These are phyloP conservation scores for Sequoia sempervirens DNA, from an alignment of 75 land plant genomes.

Conservation along the genomic window DNA sequence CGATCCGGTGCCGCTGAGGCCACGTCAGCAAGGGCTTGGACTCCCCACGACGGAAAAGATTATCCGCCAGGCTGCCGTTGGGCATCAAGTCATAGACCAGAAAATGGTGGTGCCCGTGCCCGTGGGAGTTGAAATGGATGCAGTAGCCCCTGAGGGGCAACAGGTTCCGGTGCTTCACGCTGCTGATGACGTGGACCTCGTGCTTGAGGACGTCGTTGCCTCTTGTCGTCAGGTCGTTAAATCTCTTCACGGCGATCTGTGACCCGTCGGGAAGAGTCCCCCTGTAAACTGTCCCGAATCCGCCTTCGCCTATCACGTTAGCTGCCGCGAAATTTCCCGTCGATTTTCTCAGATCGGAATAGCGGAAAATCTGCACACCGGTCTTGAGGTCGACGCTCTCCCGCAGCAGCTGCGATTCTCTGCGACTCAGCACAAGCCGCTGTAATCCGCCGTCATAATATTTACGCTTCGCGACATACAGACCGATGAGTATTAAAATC, in stretches of 20 bases:
- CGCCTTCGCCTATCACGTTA: conserved; percentile 41
- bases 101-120: background rate
- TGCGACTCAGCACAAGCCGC: background rate
- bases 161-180: conserved; percentile 44
- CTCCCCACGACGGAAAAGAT: background rate
- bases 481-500: background rate
- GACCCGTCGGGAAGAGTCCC: conserved; percentile 30
- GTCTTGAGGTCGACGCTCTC: background rate
- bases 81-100: conserved; percentile 15
- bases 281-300: conserved; percentile 37
- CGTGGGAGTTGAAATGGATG: background rate
- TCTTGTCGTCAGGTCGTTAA: conserved; percentile 9
- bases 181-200: conserved; percentile 34
- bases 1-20: conserved; percentile 11
- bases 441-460: background rate
- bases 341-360: background rate
- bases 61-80: conserved; percentile 10
- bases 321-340: conserved; percentile 24
- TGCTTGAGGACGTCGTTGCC: conserved; percentile 17
- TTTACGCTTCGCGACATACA: background rate
- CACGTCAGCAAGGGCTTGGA: background rate
- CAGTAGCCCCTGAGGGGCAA: conserved; percentile 33
- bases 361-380: background rate
- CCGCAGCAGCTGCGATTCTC: background rate
- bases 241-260: conserved; percentile 30